Conservation (phyloP, 805 yeast genomes). For the Lachancea quebecensis region DNA sequence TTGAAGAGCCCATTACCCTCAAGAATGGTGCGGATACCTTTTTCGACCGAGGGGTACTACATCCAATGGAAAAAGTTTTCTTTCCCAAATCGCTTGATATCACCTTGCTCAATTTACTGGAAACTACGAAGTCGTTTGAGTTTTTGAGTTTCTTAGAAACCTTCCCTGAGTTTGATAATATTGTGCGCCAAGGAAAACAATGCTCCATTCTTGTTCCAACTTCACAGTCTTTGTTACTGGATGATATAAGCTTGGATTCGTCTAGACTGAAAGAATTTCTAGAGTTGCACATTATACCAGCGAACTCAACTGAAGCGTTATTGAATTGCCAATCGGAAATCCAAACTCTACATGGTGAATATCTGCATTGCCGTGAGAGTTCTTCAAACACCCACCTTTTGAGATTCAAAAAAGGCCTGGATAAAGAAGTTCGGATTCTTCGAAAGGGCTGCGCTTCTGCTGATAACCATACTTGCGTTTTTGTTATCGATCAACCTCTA, state of each 20-base stretch:
- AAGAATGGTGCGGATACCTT: conserved; percentile 52
- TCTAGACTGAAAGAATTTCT: conserved; percentile 47
- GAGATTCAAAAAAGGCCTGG: conserved; percentile 41
- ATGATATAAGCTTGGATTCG: conserved; percentile 41
- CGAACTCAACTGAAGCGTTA: conserved; percentile 41
- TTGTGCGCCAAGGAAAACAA: conserved; percentile 35
- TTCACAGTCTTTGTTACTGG: conserved; percentile 44
- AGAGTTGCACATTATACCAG: conserved; percentile 63
- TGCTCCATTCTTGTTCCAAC: conserved; percentile 73
- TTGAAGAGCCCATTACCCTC: conserved; percentile 19
- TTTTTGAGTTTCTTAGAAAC: conserved; percentile 42
- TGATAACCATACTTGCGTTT: conserved; percentile 42
- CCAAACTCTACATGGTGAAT: conserved; percentile 38
- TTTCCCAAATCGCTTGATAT: conserved; percentile 54
- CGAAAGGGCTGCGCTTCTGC: conserved; percentile 53
- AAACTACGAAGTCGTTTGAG: conserved; percentile 42
- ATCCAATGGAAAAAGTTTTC: conserved; percentile 50
- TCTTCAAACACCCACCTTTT: conserved; percentile 35
- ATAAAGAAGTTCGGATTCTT: conserved; percentile 52
- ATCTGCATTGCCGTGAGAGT: conserved; percentile 38
- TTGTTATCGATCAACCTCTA: conserved; percentile 62
- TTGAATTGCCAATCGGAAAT: conserved; percentile 42
- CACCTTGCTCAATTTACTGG: conserved; percentile 47
- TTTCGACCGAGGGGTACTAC: conserved; percentile 80
- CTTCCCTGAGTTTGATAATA: conserved; percentile 37